Conservation (phyloP, 2,329 filamentous ascomycete genomes). For the Colletotrichum acutatum region DNA sequence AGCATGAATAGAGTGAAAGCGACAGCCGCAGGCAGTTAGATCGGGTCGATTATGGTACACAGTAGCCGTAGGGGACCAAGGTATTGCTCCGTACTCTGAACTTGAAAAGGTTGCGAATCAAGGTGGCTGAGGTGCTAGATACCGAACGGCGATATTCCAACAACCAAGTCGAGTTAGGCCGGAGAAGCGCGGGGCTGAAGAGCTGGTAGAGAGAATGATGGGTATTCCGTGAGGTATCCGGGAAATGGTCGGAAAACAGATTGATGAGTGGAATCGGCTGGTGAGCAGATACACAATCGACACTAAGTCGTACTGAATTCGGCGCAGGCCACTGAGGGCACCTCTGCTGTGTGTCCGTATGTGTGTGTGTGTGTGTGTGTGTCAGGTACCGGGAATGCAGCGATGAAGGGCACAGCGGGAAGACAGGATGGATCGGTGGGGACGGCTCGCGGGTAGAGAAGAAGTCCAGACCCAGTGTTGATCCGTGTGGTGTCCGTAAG, state of each 20-base stretch:
- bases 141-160: background rate
- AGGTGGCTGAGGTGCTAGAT: too few species aligned
- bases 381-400: background rate
- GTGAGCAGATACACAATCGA: too few species aligned
- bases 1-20: background rate
- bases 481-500: background rate
- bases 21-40: background rate
- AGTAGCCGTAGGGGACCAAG: background rate
- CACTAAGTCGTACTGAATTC: too few species aligned
- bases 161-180: background rate
- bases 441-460: background rate
- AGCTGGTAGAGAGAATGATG: background rate
- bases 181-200: background rate
- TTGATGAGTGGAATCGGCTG: too few species aligned
- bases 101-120: too few species aligned
- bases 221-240: too few species aligned
- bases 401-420: background rate
- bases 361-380: too few species aligned
- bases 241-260: too few species aligned
- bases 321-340: too few species aligned
- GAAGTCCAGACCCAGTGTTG: background rate
- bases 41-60: background rate
- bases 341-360: too few species aligned
- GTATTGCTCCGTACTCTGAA: too few species aligned
- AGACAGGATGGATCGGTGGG: background rate